These are phyloP conservation scores for Pythium chondricola DNA, from an alignment of 352 stramenopile genomes.

Conservation along the genomic window DNA sequence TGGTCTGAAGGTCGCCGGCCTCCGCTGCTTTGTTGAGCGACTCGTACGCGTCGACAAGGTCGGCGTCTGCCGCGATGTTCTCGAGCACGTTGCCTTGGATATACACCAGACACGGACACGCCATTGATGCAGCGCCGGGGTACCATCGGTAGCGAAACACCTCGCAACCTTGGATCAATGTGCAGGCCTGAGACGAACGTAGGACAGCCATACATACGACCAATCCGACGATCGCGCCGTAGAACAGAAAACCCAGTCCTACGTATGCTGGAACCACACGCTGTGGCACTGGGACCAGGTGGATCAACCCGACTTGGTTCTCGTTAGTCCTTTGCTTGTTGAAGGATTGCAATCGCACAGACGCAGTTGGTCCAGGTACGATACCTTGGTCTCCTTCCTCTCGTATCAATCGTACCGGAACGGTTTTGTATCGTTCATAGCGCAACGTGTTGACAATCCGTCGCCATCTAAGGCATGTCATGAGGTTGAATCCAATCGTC, in stretches of 20 bases:
- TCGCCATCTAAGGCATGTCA: conserved; percentile 23
- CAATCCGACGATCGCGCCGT: background rate
- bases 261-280: background rate
- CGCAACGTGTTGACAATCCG: conserved; percentile 1
- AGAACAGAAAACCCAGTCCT: background rate
- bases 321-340: background rate
- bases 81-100: conserved; percentile 24
- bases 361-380: background rate
- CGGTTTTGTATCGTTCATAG: background rate
- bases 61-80: conserved; percentile 7
- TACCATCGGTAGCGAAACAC: conserved; percentile 19
- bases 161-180: background rate
- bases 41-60: conserved; percentile 19
- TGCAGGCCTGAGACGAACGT: background rate
- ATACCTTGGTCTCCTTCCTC: no score
- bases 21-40: conserved; percentile 20
- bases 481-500: conserved; percentile 25
- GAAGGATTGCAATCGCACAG: background rate
- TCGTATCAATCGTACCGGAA: background rate
- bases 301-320: background rate
- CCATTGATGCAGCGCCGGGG: conserved; percentile 1
- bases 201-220: no score
- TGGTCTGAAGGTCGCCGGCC: conserved; percentile 25
- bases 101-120: conserved; percentile 31
- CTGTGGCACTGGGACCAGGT: background rate